Conservation (phyloP, 2,329 filamentous ascomycete genomes). For the Trichophyton equinum region DNA sequence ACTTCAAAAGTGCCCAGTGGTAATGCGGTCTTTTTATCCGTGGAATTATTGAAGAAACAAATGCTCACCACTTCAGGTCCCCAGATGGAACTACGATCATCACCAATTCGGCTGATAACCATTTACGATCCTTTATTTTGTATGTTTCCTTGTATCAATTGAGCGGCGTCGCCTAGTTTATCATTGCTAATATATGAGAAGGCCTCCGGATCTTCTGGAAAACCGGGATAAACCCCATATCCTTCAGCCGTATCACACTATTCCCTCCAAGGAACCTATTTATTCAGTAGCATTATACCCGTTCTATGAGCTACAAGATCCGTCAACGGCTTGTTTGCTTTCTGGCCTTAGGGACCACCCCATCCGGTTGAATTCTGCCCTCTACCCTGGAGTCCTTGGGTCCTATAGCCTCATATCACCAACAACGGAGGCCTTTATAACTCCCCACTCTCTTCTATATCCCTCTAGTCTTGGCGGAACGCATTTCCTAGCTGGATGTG, state of each 20-base stretch:
- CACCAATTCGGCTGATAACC: conserved; percentile 40
- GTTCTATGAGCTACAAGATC: conserved; percentile 40
- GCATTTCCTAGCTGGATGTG: conserved; percentile 46
- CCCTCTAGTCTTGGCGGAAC: conserved; percentile 32
- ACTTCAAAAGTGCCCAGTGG: conserved; percentile 38
- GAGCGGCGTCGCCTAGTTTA: background rate
- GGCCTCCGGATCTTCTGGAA: conserved; percentile 39
- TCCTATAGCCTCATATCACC: conserved; percentile 44
- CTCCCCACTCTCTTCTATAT: conserved; percentile 45
- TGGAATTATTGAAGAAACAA: background rate
- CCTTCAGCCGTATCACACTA: conserved; percentile 36
- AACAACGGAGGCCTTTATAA: conserved; percentile 45
- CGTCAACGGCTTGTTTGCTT: conserved; percentile 39
- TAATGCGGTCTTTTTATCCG: conserved; percentile 14
- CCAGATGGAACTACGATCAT: conserved; percentile 47
- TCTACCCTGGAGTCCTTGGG: conserved; percentile 37
- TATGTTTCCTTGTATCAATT: conserved; percentile 20
- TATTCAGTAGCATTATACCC: conserved; percentile 45
- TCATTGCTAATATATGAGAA: conserved; percentile 13
- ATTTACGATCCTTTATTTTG: conserved; percentile 43
- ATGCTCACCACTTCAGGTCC: conserved; percentile 25
- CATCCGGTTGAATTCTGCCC: conserved; percentile 43
- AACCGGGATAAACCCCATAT: conserved; percentile 21
- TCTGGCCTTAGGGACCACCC: conserved; percentile 43
- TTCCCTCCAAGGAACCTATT: conserved; percentile 38